These are phyloP conservation scores for Suhomyces vadensis DNA, from an alignment of 805 yeast genomes.

Conservation along the genomic window DNA sequence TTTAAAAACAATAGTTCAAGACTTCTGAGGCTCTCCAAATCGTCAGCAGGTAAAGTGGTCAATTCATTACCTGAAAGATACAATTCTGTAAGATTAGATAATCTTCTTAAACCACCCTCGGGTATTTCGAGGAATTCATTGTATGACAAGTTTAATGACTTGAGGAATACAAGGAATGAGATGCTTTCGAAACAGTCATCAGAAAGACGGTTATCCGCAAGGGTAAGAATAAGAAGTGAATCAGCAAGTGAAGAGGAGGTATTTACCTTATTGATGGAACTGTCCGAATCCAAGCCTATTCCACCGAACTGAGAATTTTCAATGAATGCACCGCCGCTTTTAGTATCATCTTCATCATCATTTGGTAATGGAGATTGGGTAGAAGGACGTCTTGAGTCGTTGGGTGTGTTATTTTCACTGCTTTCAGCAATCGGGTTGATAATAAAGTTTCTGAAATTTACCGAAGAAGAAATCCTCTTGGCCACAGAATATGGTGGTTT, in stretches of 20 bases:
- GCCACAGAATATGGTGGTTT: constrained; percentile 44
- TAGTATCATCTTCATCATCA: background rate
- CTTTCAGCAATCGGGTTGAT: constrained; percentile 10
- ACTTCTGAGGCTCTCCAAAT: constrained; percentile 60
- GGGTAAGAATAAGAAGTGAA: constrained; percentile 55
- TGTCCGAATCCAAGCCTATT: constrained; percentile 3
- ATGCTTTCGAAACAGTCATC: constrained; percentile 76
- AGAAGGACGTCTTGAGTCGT: constrained; percentile 12
- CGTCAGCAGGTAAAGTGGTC: constrained; percentile 81
- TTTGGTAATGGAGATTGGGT: constrained; percentile 6
- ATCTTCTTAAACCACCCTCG: constrained; percentile 59
- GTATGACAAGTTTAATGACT: constrained; percentile 72
- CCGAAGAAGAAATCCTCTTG: constrained; percentile 33
- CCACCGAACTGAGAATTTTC: background rate
- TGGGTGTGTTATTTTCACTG: constrained; percentile 4
- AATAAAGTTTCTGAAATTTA: constrained; percentile 19
- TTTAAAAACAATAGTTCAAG: constrained; percentile 69
- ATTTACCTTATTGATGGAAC: constrained; percentile 6
- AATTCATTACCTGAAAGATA: constrained; percentile 83
- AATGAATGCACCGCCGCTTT: background rate
- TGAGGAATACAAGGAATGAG: constrained; percentile 57
- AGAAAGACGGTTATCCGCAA: constrained; percentile 81
- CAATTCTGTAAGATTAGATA: constrained; percentile 59
- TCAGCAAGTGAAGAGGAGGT: constrained; percentile 41
- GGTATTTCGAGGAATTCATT: constrained; percentile 85